Evolutionary conservation across 495 filamentous ascomycete species (phyloP).

Genomic region (Aspergillus avenaceus): DNA sequence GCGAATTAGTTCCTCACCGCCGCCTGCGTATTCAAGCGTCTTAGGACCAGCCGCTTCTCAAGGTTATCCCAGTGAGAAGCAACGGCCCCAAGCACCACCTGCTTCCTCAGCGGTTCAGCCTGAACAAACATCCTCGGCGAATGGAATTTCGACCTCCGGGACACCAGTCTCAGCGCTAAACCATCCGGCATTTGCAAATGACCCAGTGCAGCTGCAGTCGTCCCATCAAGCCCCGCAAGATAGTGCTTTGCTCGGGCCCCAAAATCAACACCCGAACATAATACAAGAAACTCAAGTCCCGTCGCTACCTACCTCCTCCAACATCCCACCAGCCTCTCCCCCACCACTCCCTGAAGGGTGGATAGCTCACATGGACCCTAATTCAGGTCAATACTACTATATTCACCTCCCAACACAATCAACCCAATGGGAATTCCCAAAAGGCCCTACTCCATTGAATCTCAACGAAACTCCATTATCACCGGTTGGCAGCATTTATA

Average conservation of each 20-base stretch:
- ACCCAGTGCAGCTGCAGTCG: slow-evolving; percentile 49
- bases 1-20: slow-evolving; percentile 78
- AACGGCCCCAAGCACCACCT: slow-evolving; percentile 31
- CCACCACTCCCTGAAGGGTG: slow-evolving; percentile 95
- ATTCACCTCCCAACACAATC: slow-evolving; percentile 95
- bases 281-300: slow-evolving; percentile 29
- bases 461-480: slow-evolving; percentile 75
- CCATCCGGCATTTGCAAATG: slow-evolving; percentile 88
- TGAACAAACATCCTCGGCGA: slow-evolving; percentile 22
- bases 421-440: slow-evolving; percentile 98
- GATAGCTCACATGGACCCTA: slow-evolving; percentile 95
- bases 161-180: slow-evolving; percentile 48
- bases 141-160: slow-evolving; percentile 22
- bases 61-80: slow-evolving; percentile 78
- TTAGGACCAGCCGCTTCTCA: slow-evolving; percentile 49
- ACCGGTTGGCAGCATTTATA: slow-evolving; percentile 73
- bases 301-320: slow-evolving; percentile 48
- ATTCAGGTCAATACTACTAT: slow-evolving; percentile 97
- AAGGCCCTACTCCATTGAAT: slow-evolving; percentile 79
- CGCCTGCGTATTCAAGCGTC: slow-evolving; percentile 87
- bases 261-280: neutral
- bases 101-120: slow-evolving; percentile 23
- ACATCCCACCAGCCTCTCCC: slow-evolving; percentile 69
- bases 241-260: slow-evolving; percentile 30
- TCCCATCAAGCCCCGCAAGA: slow-evolving; percentile 32